phyloP scores from a whole-genome alignment of 2,329 filamentous ascomycete species.

The Curvularia sp. region DNA sequence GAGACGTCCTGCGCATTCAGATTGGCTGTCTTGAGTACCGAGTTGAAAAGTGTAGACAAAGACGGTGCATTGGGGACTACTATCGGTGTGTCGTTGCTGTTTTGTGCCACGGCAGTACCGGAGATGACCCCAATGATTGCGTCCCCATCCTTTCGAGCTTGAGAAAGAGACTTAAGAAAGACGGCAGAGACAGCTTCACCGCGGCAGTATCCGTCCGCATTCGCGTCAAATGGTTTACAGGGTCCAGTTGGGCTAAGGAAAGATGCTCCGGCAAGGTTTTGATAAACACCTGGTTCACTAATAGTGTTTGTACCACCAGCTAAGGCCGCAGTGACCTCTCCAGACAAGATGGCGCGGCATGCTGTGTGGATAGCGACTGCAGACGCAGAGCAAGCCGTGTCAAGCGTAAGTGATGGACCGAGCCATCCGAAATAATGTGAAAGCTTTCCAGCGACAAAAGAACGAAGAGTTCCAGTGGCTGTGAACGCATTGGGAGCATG shows the following conservation, averaged over 20 bases:
- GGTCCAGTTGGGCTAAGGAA: neutral
- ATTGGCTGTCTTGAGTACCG: neutral
- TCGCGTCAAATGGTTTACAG: neutral
- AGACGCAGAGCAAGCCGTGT: neutral
- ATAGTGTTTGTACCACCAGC: neutral
- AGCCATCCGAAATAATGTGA: neutral
- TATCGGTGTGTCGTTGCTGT: neutral
- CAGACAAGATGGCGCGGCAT: neutral
- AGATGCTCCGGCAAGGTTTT: neutral
- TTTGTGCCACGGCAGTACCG: neutral
- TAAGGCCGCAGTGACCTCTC: neutral
- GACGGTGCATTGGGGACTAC: neutral
- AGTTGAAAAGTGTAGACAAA: neutral
- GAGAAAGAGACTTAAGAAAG: neutral
- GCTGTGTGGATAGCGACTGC: neutral
- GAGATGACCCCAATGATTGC: neutral
- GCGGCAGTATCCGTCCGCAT: neutral
- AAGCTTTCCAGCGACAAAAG: neutral
- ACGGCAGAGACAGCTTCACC: neutral
- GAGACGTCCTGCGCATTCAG: neutral
- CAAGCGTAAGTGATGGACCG: neutral
- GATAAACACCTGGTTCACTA: neutral
- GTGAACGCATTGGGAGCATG: neutral
- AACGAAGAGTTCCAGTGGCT: neutral
- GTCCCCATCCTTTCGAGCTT: neutral